Evolutionary conservation across 495 filamentous ascomycete genomes (phyloP), one percentile per base, ranked within the genome.

Genomic region (Penicillium soppii): DNA sequence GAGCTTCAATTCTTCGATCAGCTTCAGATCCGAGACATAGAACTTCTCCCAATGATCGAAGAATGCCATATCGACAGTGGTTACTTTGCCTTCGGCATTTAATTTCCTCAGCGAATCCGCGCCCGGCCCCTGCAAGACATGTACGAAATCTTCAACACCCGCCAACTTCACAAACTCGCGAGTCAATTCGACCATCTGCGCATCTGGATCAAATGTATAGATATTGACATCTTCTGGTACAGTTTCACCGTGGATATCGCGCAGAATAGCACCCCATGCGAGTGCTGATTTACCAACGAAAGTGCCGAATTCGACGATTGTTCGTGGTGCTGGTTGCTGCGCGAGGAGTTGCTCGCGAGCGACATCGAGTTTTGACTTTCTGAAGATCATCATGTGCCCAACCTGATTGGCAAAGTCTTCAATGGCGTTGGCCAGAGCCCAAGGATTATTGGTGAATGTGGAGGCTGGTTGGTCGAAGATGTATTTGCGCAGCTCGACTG

Each of bases 21-120:
- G 20, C 52, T 65, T 50, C 40, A 72, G 45, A 53, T 72, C 68
- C 9, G 61, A 56, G 4, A 68, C 23, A 43, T 67, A 68, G 16
- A 57, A 56, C 38, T 63, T 25, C 56, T 68, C 62, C 56, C 57
- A 61, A 38, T 72, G 68, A 49, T 72, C 68, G 17, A 68, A 57
- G 53, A 72, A 70, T 0, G 58, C 54, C 43, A 68, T 58, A 49
- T 71, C 68, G 4, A 67, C 64, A 32, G 65, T 57, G 3, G 21
- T 41, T 1, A 72, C 13, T 27, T 50, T 54, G 3, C 62, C 62
- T 8, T 68, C 57, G 2, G 32, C 42, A 17, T 59, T 43, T 5
- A 72, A 48, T 38, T 55, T 56, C 33, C 50, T 33, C 46, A 70
- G 12, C 0, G 58, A 66, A 12, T 63, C 62, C 4, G 59, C 49